Evolutionary conservation across 371 early-diverging fungal species (phyloP).

Genomic region (Catenaria anguillulae): DNA sequence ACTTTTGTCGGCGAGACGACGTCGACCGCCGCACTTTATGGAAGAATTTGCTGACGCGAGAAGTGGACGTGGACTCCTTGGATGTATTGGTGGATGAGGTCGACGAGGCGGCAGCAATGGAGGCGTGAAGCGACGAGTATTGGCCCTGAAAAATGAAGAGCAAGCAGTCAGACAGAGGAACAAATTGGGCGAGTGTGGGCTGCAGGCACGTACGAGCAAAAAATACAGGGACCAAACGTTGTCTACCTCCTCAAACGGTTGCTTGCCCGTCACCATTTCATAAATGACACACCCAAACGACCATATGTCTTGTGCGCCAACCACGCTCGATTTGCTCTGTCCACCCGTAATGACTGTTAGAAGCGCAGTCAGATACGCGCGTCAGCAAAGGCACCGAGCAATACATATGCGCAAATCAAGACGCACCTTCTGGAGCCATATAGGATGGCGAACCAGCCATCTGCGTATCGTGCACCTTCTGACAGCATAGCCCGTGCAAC

Average conservation of each 20-base stretch:
- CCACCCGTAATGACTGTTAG: neutral
- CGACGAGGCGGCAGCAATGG: too few relatives aligned
- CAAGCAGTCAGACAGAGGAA: neutral
- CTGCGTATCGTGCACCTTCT: neutral
- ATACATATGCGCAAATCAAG: too few relatives aligned
- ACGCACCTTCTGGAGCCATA: neutral
- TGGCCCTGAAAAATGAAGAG: neutral
- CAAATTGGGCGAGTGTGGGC: neutral
- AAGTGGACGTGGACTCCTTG: too few relatives aligned
- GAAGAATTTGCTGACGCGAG: too few relatives aligned
- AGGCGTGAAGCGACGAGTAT: neutral
- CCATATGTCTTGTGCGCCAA: neutral
- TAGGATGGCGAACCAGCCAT: neutral
- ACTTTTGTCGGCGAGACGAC: too few relatives aligned
- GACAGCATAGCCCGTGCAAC: neutral
- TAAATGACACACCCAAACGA: neutral
- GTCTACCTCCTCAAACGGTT: neutral
- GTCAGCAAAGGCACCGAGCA: too few relatives aligned
- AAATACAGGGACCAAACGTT: conserved; percentile 3
- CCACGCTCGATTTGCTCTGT: neutral
- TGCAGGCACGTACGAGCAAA: neutral
- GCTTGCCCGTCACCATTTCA: neutral
- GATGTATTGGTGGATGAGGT: too few relatives aligned
- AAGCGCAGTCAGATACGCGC: too few relatives aligned
- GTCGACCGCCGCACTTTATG: too few relatives aligned